These are phyloP conservation scores for Monosporascus ibericus DNA, from an alignment of 2,329 filamentous ascomycete species.

Conservation along the genomic window DNA sequence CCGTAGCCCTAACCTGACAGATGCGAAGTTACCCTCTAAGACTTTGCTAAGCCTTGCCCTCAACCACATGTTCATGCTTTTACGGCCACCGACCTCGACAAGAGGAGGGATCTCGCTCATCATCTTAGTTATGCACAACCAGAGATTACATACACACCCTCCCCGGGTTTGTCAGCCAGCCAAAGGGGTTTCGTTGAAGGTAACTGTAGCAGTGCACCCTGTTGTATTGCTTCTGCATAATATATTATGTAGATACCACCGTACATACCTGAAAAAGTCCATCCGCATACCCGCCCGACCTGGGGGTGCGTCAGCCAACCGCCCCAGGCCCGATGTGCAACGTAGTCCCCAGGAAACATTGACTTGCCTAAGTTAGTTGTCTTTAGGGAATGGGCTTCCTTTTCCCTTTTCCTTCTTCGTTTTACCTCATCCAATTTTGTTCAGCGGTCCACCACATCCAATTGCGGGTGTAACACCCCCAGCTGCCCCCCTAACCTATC, in stretches of 20 bases:
- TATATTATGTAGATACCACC: too few relatives aligned
- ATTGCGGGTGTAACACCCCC: too few relatives aligned
- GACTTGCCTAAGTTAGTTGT: background rate
- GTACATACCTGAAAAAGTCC: too few relatives aligned
- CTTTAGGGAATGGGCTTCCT: background rate
- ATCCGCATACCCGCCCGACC: too few relatives aligned
- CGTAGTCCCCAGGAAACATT: background rate
- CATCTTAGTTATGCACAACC: background rate
- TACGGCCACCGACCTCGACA: background rate
- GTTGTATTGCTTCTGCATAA: too few relatives aligned
- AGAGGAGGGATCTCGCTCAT: background rate
- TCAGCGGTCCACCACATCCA: background rate
- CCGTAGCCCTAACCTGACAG: background rate
- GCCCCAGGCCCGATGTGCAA: background rate
- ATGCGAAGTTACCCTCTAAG: background rate
- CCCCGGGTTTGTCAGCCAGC: background rate
- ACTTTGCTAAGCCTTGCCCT: background rate
- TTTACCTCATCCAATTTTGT: background rate
- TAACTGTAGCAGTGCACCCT: too few relatives aligned
- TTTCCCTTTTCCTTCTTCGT: background rate
- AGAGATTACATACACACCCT: background rate
- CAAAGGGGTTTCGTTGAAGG: background rate
- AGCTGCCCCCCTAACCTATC: background rate
- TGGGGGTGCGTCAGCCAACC: too few relatives aligned
- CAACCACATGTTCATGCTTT: background rate